Conservation (phyloP, 345 rosid species). For the Triadica sebifera region DNA sequence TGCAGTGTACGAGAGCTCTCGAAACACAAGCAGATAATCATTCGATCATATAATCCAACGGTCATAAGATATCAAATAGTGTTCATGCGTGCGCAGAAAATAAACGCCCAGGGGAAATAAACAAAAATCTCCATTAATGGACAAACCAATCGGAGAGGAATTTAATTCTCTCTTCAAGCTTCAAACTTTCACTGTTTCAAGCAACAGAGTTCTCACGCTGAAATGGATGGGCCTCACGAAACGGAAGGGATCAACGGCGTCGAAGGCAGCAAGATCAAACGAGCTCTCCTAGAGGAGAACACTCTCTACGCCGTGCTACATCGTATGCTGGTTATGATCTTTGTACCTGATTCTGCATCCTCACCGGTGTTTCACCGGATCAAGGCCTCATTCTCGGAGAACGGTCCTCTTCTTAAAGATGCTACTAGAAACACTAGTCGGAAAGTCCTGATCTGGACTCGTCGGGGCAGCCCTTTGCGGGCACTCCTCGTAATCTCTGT, state of each 20-base stretch:
- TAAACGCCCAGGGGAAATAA: too few relatives aligned
- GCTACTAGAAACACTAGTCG: constrained; percentile 53
- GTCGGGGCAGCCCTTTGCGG: constrained; percentile 74
- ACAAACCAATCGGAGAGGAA: too few relatives aligned
- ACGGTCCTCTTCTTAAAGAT: constrained; percentile 49
- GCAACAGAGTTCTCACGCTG: not conserved
- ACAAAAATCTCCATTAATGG: too few relatives aligned
- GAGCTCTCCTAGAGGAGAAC: constrained; percentile 10
- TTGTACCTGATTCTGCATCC: constrained; percentile 47
- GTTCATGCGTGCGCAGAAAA: too few relatives aligned
- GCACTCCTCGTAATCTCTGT: constrained; percentile 77
- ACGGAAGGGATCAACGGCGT: constrained; percentile 26
- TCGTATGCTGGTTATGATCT: constrained; percentile 41
- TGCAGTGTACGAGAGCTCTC: too few relatives aligned
- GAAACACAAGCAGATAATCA: too few relatives aligned
- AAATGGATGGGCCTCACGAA: constrained; percentile 10
- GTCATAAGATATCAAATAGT: too few relatives aligned
- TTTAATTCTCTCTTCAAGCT: not conserved
- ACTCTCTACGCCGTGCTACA: constrained; percentile 50
- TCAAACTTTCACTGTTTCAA: not conserved
- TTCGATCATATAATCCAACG: too few relatives aligned
- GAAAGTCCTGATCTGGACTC: constrained; percentile 64
- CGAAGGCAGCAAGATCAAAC: not conserved
- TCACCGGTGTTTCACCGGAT: constrained; percentile 52
- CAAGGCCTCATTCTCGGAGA: constrained; percentile 43